Percentiles rank a stretch among this genome's conserved stretches.
Conservation (phyloP, 306 rosid species). For the Prunus dulcis region DNA sequence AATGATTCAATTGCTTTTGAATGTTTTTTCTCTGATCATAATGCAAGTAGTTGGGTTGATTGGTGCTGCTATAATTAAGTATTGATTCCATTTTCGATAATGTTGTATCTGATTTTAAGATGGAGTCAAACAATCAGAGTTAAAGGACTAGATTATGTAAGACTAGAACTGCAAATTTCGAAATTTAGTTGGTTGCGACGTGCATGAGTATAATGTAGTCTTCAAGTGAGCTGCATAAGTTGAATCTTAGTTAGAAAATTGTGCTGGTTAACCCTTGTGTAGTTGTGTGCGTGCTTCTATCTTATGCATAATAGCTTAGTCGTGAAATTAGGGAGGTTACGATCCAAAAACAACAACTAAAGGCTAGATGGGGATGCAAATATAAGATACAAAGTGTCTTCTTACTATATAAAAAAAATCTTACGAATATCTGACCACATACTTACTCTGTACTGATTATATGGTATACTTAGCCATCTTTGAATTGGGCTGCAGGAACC, state of each 20-base stretch:
- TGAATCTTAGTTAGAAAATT: not conserved
- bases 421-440: not conserved
- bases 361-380: not conserved
- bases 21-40: not conserved
- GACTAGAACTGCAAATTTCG: not conserved
- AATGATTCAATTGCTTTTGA: not conserved
- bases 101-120: not conserved
- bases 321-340: not conserved
- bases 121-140: not conserved
- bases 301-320: not conserved
- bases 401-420: not conserved
- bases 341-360: not conserved
- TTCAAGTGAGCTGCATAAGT: not conserved
- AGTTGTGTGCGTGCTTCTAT: not conserved
- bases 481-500: slow-evolving; percentile 47
- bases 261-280: not conserved
- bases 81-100: not conserved
- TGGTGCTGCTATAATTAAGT: not conserved
- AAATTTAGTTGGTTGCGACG: not conserved
- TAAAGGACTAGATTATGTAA: not conserved
- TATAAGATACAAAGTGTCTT: not conserved
- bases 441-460: slow-evolving; percentile 6
- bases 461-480: slow-evolving; percentile 9
- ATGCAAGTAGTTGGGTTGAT: not conserved
- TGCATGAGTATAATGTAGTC: not conserved